Evolutionary conservation across 106 monocot genomes (phyloP).

Genomic region (Acorus calamus): DNA sequence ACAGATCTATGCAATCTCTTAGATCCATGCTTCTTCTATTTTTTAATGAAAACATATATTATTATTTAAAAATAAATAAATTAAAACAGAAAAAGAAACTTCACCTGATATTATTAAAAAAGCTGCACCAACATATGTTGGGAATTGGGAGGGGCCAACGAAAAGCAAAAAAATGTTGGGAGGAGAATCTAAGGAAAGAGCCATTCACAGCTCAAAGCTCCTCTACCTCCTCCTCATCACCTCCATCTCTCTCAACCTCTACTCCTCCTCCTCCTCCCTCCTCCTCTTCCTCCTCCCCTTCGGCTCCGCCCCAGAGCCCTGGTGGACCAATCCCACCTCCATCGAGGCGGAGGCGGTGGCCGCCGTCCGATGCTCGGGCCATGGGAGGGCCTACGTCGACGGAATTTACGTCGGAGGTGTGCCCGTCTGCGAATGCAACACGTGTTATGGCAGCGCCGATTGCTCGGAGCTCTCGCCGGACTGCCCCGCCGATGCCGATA

Average conservation of each 20-base stretch:
- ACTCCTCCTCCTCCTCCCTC: constrained; percentile 6
- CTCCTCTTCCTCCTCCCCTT: no score
- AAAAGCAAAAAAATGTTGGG: no score
- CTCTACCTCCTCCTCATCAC: constrained; percentile 1
- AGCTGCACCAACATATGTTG: no score
- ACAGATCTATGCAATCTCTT: no score
- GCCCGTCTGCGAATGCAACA: constrained; percentile 74
- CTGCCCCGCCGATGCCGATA: constrained; percentile 50
- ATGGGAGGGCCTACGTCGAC: constrained; percentile 59
- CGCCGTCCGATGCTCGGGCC: constrained; percentile 51
- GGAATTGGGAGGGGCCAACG: no score
- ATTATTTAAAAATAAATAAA: no score
- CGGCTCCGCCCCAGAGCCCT: constrained; percentile 1
- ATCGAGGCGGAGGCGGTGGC: constrained; percentile 59
- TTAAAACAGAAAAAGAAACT: no score
- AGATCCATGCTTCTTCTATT: no score
- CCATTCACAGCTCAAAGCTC: no score
- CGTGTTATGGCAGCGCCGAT: constrained; percentile 43
- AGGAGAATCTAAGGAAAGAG: no score
- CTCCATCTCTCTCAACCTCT: constrained; percentile 2
- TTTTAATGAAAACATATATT: no score
- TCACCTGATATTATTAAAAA: no score
- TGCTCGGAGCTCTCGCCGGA: constrained; percentile 34
- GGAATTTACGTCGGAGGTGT: constrained; percentile 23
- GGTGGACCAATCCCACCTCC: constrained; percentile 45